phyloP scores from a whole-genome alignment of 768 basidiomycete genomes.

The Trametes villosa region DNA sequence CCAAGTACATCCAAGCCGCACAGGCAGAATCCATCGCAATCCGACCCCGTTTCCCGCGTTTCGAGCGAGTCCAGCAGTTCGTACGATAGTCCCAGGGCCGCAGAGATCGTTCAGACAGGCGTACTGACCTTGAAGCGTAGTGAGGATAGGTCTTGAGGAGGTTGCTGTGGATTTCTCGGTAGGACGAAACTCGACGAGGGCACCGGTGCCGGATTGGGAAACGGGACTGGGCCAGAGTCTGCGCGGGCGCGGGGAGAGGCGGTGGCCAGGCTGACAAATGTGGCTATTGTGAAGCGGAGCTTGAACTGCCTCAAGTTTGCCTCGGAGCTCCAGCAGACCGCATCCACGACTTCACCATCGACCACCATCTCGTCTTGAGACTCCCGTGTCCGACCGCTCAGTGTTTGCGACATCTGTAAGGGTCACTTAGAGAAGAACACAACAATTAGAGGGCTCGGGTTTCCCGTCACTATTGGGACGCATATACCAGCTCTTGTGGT shows the following conservation, averaged over 20 bases:
- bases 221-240: constrained; percentile 28
- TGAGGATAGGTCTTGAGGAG: constrained; percentile 36
- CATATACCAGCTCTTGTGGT: constrained; percentile 14
- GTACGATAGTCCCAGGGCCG: not conserved
- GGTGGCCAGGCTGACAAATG: constrained; percentile 4
- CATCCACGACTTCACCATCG: constrained; percentile 46
- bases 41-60: constrained; percentile 5
- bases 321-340: constrained; percentile 14
- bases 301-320: constrained; percentile 31
- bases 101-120: not conserved
- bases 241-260: not conserved
- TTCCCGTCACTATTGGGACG: constrained; percentile 10
- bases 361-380: constrained; percentile 46
- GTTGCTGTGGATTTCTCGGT: constrained; percentile 31
- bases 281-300: constrained; percentile 36
- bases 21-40: constrained; percentile 45
- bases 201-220: constrained; percentile 27
- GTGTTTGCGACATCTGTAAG: constrained; percentile 33
- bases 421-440: constrained; percentile 26
- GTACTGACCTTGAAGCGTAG: constrained; percentile 36
- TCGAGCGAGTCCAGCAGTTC: not conserved
- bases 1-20: constrained; percentile 36
- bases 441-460: constrained; percentile 13
- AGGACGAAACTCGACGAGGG: constrained; percentile 20
- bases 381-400: constrained; percentile 18